Conservation (phyloP, 1,139 yeast genomes). For the Magnusiomyces paraingens region DNA sequence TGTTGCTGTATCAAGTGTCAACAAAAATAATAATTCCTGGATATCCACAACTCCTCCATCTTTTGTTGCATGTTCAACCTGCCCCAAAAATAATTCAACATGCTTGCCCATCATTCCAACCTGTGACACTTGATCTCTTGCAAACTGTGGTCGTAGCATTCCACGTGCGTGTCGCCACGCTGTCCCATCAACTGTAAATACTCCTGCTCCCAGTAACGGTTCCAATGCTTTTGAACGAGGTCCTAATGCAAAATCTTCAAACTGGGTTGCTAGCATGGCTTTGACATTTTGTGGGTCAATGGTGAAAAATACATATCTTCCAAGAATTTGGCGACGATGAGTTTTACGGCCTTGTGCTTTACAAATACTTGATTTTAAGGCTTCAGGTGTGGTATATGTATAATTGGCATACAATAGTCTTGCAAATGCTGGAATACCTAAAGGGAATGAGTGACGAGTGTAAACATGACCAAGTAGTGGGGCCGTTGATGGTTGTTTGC, state of each 20-base stretch:
- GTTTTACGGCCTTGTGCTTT: conserved; percentile 24
- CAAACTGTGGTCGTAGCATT: conserved; percentile 51
- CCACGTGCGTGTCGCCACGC: conserved; percentile 53
- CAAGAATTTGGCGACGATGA: conserved; percentile 13
- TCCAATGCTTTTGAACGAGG: conserved; percentile 38
- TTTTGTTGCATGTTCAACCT: conserved; percentile 30
- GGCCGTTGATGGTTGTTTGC: too few relatives aligned
- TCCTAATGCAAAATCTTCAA: conserved; percentile 44
- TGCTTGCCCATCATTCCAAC: conserved; percentile 43
- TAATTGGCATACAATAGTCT: too few relatives aligned
- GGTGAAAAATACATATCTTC: conserved; percentile 25
- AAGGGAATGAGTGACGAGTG: conserved; percentile 1
- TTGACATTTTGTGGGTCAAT: conserved; percentile 37
- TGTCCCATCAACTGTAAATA: conserved; percentile 47
- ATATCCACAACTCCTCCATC: conserved; percentile 41
- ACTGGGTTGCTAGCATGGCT: conserved; percentile 28
- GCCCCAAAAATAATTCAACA: conserved; percentile 18
- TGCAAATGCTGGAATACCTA: not conserved
- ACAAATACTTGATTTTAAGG: too few relatives aligned
- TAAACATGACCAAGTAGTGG: not conserved
- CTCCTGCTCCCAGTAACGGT: conserved; percentile 49
- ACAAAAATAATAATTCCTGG: conserved; percentile 43
- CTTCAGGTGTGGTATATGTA: too few relatives aligned
- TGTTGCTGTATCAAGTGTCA: conserved; percentile 54
- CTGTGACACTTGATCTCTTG: conserved; percentile 48